phyloP scores from a whole-genome alignment of 2,329 filamentous ascomycete genomes.

The Penicillium hesseltinei region DNA sequence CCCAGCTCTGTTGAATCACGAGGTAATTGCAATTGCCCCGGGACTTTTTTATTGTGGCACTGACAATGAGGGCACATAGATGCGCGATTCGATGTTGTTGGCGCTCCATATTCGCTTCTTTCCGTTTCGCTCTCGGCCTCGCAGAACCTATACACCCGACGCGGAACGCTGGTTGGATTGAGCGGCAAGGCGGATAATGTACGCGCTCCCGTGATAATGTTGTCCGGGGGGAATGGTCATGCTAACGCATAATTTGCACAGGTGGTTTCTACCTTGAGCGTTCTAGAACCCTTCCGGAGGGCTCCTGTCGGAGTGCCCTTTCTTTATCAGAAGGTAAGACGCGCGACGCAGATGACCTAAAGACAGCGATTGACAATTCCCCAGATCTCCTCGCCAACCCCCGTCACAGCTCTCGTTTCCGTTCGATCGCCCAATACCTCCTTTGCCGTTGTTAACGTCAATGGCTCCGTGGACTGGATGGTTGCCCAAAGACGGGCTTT shows the following conservation, averaged over 20 bases:
- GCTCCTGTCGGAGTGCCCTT: slow-evolving; percentile 84
- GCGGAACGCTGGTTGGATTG: slow-evolving; percentile 85
- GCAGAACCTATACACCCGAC: slow-evolving; percentile 86
- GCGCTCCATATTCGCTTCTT: slow-evolving; percentile 86
- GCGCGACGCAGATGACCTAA: neutral
- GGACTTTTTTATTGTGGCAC: neutral
- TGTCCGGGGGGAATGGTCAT: neutral
- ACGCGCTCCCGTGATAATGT: slow-evolving; percentile 26
- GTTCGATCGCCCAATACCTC: slow-evolving; percentile 84
- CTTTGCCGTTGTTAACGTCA: slow-evolving; percentile 82
- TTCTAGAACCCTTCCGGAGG: slow-evolving; percentile 80
- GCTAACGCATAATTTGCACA: slow-evolving; percentile 37
- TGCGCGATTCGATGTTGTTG: slow-evolving; percentile 90
- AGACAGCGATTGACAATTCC: slow-evolving; percentile 12
- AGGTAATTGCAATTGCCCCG: slow-evolving; percentile 30
- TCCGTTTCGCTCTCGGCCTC: slow-evolving; percentile 91
- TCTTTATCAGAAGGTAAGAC: slow-evolving; percentile 70
- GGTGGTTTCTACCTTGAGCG: slow-evolving; percentile 83
- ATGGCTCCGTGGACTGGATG: slow-evolving; percentile 95
- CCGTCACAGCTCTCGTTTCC: slow-evolving; percentile 82
- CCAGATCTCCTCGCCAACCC: slow-evolving; percentile 78
- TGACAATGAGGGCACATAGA: slow-evolving; percentile 54
- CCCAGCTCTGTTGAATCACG: slow-evolving; percentile 42
- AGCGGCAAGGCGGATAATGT: slow-evolving; percentile 91
- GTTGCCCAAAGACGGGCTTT: slow-evolving; percentile 81